These are phyloP conservation scores for Diplotaxis tenuifolia DNA, from an alignment of 345 rosid species.

Conservation along the genomic window DNA sequence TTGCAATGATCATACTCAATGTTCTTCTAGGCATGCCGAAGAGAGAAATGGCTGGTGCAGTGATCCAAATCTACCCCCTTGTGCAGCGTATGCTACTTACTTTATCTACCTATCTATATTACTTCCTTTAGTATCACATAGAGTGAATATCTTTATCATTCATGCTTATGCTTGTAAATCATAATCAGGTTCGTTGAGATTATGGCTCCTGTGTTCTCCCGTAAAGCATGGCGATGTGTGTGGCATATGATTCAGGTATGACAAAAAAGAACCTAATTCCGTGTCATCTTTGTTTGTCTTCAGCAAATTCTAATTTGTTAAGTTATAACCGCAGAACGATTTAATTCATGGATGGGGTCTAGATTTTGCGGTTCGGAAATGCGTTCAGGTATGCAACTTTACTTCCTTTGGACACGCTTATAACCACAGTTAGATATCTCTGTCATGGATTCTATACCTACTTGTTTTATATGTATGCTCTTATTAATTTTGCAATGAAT, in stretches of 20 bases:
- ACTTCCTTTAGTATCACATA: neutral
- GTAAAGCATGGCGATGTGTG: constrained; percentile 90
- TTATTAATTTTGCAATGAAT: neutral
- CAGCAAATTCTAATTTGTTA: neutral
- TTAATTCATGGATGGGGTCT: constrained; percentile 83
- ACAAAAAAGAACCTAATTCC: neutral
- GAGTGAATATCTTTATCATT: neutral
- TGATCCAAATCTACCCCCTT: constrained; percentile 80
- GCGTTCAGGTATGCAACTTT: constrained; percentile 53
- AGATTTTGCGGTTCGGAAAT: constrained; percentile 66
- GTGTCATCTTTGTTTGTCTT: neutral
- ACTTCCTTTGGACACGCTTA: neutral
- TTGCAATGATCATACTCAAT: neutral
- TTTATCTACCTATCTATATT: neutral
- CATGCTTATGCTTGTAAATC: neutral
- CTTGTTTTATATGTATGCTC: neutral
- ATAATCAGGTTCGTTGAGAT: constrained; percentile 85
- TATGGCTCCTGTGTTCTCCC: constrained; percentile 97
- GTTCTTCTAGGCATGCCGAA: constrained; percentile 54
- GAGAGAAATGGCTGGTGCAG: constrained; percentile 89
- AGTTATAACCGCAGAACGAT: constrained; percentile 51
- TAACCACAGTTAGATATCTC: neutral
- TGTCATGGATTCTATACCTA: neutral
- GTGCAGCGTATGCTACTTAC: constrained; percentile 80
- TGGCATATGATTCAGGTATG: constrained; percentile 96